These are phyloP conservation scores for Withania somnifera DNA, from an alignment of 305 asterid genomes.

Conservation along the genomic window DNA sequence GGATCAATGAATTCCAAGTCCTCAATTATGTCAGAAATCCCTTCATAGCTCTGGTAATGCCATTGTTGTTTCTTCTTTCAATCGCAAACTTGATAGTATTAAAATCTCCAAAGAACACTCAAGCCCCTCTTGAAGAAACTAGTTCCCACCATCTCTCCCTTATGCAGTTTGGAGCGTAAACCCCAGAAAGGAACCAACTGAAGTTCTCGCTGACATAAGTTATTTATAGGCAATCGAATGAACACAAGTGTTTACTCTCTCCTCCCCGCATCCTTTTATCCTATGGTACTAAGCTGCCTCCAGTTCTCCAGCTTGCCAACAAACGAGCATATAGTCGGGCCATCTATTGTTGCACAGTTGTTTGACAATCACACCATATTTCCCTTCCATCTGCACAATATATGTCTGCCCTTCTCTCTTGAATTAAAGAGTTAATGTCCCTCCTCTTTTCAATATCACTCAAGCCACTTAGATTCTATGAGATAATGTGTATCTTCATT, in stretches of 20 bases:
- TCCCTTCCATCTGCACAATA: background rate
- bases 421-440: background rate
- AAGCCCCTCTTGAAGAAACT: background rate
- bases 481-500: background rate
- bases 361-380: background rate
- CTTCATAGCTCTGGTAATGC: background rate
- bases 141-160: background rate
- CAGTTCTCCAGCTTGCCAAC: background rate
- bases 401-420: background rate
- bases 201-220: background rate
- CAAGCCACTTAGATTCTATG: background rate
- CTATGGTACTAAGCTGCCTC: background rate
- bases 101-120: background rate
- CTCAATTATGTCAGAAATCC: background rate
- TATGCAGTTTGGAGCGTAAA: background rate
- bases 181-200: background rate
- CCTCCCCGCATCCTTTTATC: background rate
- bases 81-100: background rate
- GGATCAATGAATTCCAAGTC: background rate
- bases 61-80: background rate
- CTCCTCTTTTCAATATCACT: background rate
- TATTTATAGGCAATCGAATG: background rate
- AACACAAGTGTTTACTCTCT: background rate
- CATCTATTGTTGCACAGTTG: background rate
- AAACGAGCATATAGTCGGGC: background rate